Base-by-base conservation (phyloP, 2,329 filamentous ascomycete genomes). In the Keithomyces neogunnii region DNA sequence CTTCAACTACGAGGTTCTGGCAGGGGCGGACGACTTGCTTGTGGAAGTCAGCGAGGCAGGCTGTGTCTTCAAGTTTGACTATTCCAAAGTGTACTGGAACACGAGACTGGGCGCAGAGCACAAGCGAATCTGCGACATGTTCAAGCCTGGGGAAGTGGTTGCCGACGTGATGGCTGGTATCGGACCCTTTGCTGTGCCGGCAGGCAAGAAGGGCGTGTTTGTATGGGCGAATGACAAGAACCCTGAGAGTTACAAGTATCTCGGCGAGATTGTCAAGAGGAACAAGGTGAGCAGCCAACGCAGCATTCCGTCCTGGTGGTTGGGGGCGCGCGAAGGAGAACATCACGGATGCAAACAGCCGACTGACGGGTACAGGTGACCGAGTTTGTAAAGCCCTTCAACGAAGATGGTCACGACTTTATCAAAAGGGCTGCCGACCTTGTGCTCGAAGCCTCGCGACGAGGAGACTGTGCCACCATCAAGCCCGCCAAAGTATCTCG, bases 211-310 rank as follows among this genome's bases (percentile, higher is more conserved):
- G 67, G 83, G 82, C 39, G 88, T 95, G 31, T 95, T 97, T 60
- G 91, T 96, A 19, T 95, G 88, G 84, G 93, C 91, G 39, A 99
- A 97, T 69, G 93, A 99, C 67, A 84, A 96, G 65, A 99, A 99
- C 65, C 92, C 92, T 0, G 88, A 95, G 61, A 91, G 89, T 60
- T 89, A 84, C 69, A 79, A 75, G 51, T 85, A 82, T 57, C 80
- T 99, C 61, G 68, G 77, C 31, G 78, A 85, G 36, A 88, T 87
- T 7, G 77, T 95, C 49, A 68, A 70, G 48, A 77, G 80, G 55
- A 99, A 99, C 72, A 96, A 95, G 74, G 89, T 90, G 56, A 55
- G 66, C 51, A 19, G 19, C 19, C 19, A 19, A 19, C 19, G 19
- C 19, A 19, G 19, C 19, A 19, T 19, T 19, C 19, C 19, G 19